phyloP scores from a whole-genome alignment of 768 basidiomycete species.

The Chalciporus pseudorubinellus region DNA sequence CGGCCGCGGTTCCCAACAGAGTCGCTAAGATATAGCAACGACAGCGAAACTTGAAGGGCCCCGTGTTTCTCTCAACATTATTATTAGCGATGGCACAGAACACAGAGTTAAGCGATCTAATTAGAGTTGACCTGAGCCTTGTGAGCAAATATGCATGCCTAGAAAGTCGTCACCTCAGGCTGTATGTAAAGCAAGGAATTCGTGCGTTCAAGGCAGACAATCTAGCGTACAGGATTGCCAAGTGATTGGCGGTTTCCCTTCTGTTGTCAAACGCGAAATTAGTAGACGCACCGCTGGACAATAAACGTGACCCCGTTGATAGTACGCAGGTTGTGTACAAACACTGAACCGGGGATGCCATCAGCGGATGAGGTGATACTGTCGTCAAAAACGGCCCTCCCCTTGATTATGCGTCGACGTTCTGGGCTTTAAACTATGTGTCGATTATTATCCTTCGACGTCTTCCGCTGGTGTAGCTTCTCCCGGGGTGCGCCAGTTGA shows the following conservation, averaged over 20 bases:
- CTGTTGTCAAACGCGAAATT: neutral
- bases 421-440: neutral
- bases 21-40: neutral
- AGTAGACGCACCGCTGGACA: neutral
- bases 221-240: no score
- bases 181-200: neutral
- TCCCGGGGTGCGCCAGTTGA: neutral
- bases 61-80: neutral
- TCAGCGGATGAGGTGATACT: neutral
- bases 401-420: neutral
- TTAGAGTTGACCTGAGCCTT: neutral
- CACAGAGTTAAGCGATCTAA: neutral
- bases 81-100: neutral
- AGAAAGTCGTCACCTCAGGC: neutral
- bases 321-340: neutral
- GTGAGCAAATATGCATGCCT: neutral
- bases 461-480: neutral
- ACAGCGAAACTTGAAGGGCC: no score
- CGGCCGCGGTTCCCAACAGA: neutral
- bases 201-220: neutral
- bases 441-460: neutral
- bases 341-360: neutral
- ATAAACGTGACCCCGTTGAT: constrained; percentile 1
- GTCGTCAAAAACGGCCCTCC: neutral
- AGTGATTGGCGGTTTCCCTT: neutral